These are phyloP conservation scores for Lodderomyces elongisporus DNA, from an alignment of 1,139 yeast species.

Conservation along the genomic window DNA sequence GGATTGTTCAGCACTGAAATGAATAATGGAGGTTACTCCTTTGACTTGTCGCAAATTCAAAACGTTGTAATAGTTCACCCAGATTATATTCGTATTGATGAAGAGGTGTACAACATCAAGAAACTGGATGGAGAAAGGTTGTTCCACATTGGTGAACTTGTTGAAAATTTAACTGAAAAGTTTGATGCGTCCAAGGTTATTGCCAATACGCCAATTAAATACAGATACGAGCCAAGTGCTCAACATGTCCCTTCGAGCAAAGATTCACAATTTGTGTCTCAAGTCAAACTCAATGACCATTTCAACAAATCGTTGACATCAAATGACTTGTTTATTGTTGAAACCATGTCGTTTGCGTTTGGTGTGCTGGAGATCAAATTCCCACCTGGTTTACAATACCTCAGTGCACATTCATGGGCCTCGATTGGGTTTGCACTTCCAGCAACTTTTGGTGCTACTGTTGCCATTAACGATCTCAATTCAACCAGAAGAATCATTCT, in stretches of 20 bases:
- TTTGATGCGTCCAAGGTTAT: constrained; percentile 6
- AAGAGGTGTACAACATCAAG: constrained; percentile 19
- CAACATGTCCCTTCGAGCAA: constrained; percentile 7
- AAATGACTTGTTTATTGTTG: constrained; percentile 64
- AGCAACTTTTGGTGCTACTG: constrained; percentile 72
- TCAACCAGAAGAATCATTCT: constrained; percentile 54
- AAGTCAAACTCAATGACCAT: constrained; percentile 27
- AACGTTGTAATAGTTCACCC: constrained; percentile 29
- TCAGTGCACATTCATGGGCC: constrained; percentile 69
- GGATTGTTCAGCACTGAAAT: constrained; percentile 53
- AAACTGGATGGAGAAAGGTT: constrained; percentile 17
- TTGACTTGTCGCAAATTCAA: constrained; percentile 18
- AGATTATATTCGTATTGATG: constrained; percentile 29
- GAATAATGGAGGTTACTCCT: constrained; percentile 44
- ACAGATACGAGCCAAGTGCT: constrained; percentile 4
- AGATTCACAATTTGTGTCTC: constrained; percentile 21
- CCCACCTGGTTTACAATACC: constrained; percentile 45
- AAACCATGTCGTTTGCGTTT: constrained; percentile 76
- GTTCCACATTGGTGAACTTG: constrained; percentile 21
- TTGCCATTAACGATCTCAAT: constrained; percentile 58
- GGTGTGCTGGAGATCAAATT: constrained; percentile 59
- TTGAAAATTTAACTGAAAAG: constrained; percentile 11
- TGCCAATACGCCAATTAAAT: constrained; percentile 3
- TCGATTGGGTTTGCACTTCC: constrained; percentile 88
- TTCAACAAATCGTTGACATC: constrained; percentile 40